phyloP scores from a whole-genome alignment of 805 yeast species.

The Kazachstania bromeliacearum region DNA sequence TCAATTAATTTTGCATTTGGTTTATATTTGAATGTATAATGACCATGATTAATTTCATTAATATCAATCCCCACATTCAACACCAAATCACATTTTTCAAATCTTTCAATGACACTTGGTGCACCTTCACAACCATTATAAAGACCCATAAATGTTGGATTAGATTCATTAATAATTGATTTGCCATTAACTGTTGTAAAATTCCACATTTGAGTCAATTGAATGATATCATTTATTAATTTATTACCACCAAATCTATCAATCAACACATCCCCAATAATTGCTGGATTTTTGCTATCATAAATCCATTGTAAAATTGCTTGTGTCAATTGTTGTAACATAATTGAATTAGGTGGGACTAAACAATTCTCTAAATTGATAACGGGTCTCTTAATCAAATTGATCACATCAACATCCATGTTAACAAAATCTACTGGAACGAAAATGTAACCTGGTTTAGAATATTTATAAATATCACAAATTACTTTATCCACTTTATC shows the following conservation, averaged over 20 bases:
- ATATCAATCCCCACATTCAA: conserved; percentile 59
- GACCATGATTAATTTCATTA: conserved; percentile 65
- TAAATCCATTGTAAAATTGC: conserved; percentile 40
- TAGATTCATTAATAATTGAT: conserved; percentile 63
- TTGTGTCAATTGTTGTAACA: conserved; percentile 8
- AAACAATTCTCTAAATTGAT: conserved; percentile 11
- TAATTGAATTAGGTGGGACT: conserved; percentile 1
- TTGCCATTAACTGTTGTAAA: conserved; percentile 63
- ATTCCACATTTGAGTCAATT: conserved; percentile 38
- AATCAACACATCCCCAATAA: conserved; percentile 63
- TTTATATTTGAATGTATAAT: conserved; percentile 41
- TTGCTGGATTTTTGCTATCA: conserved; percentile 46
- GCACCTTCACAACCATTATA: conserved; percentile 56
- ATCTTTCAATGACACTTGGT: conserved; percentile 38
- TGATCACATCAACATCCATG: conserved; percentile 14
- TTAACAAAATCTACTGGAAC: conserved; percentile 66
- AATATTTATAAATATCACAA: conserved; percentile 40
- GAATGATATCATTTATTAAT: conserved; percentile 40
- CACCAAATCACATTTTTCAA: conserved; percentile 54
- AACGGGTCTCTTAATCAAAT: conserved; percentile 12
- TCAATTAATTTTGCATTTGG: conserved; percentile 36
- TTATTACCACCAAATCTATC: conserved; percentile 47
- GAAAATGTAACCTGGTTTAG: conserved; percentile 76
- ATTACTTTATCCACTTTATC: conserved; percentile 62
- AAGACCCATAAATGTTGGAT: conserved; percentile 55